Conservation (phyloP, 2,329 filamentous ascomycete genomes). For the Orbilia blumenaviensis region DNA sequence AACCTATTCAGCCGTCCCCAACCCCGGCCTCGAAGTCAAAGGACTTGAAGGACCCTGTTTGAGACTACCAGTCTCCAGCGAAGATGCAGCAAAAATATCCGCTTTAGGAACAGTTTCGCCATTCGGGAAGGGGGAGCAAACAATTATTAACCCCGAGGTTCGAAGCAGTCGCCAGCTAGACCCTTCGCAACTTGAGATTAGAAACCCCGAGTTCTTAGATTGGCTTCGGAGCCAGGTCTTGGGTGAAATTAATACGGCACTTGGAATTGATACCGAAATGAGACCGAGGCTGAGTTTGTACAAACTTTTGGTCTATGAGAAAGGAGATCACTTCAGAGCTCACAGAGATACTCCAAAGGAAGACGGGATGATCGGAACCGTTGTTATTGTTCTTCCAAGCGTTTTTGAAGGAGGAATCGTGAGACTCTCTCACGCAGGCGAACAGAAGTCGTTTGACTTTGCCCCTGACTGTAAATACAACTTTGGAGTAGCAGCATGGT, state of each 20-base stretch:
- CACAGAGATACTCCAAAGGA: conserved; percentile 41
- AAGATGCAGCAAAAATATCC: conserved; percentile 20
- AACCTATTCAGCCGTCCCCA: conserved; percentile 15
- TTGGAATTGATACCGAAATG: conserved; percentile 32
- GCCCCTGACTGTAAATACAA: conserved; percentile 27
- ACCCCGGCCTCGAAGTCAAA: conserved; percentile 30
- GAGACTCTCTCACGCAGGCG: conserved; percentile 23
- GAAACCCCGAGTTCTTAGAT: conserved; percentile 21
- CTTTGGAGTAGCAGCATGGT: conserved; percentile 36
- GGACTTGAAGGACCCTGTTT: conserved; percentile 22
- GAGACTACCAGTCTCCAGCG: conserved; percentile 27
- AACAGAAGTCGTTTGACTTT: conserved; percentile 35
- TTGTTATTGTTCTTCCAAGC: conserved; percentile 38
- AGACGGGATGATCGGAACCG: conserved; percentile 48
- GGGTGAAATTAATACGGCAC: conserved; percentile 3
- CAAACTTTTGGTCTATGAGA: conserved; percentile 39
- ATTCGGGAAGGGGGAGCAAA: conserved; percentile 36
- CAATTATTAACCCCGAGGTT: conserved; percentile 15
- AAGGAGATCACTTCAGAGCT: conserved; percentile 36
- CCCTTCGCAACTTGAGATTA: conserved; percentile 14
- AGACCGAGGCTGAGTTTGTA: conserved; percentile 31
- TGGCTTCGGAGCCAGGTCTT: conserved; percentile 29
- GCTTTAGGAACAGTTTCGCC: conserved; percentile 19
- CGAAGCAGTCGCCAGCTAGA: conserved; percentile 45
- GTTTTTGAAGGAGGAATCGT: conserved; percentile 38